phyloP scores from a whole-genome alignment of 1,284 basidiomycete species.

The Leccinum variabile region DNA sequence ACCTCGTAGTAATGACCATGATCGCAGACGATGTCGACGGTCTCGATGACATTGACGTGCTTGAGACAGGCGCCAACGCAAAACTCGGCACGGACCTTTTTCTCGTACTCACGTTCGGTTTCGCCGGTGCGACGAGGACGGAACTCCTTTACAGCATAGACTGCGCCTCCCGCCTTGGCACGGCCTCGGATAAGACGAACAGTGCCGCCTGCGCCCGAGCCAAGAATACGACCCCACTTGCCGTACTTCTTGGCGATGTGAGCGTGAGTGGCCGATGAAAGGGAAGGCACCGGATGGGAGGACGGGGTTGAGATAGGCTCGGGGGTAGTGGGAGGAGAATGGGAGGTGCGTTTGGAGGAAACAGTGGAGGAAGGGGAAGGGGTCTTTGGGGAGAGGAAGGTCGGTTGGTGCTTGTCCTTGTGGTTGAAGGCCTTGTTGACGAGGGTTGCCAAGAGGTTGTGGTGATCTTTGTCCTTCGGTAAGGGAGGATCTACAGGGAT shows the following conservation, averaged over 20 bases:
- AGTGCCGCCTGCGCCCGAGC: constrained; percentile 95
- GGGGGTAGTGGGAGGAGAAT: constrained; percentile 32
- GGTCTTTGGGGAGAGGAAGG: constrained; percentile 30
- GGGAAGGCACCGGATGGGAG: constrained; percentile 46
- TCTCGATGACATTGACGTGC: constrained; percentile 97
- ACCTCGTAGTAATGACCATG: constrained; percentile 99
- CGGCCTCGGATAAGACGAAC: constrained; percentile 93
- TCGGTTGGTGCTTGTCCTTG: constrained; percentile 22
- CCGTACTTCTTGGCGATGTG: constrained; percentile 98
- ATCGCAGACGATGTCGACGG: constrained; percentile 97
- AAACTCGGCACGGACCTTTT: constrained; percentile 98
- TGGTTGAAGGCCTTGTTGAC: constrained; percentile 26
- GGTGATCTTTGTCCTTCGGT: constrained; percentile 25
- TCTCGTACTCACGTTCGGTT: constrained; percentile 95
- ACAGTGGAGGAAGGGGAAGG: constrained; percentile 34
- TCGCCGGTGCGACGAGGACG: constrained; percentile 86
- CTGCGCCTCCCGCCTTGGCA: constrained; percentile 74
- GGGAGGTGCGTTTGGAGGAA: constrained; percentile 30
- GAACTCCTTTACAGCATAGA: constrained; percentile 98
- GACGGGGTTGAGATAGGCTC: constrained; percentile 31
- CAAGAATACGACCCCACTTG: constrained; percentile 96
- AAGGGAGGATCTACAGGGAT: constrained; percentile 17
- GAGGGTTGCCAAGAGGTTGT: constrained; percentile 17
- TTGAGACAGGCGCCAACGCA: constrained; percentile 95
- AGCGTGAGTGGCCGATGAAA: constrained; percentile 84